Conservation (phyloP, 1,284 basidiomycete genomes). For the Apiotrichum montevideense region DNA sequence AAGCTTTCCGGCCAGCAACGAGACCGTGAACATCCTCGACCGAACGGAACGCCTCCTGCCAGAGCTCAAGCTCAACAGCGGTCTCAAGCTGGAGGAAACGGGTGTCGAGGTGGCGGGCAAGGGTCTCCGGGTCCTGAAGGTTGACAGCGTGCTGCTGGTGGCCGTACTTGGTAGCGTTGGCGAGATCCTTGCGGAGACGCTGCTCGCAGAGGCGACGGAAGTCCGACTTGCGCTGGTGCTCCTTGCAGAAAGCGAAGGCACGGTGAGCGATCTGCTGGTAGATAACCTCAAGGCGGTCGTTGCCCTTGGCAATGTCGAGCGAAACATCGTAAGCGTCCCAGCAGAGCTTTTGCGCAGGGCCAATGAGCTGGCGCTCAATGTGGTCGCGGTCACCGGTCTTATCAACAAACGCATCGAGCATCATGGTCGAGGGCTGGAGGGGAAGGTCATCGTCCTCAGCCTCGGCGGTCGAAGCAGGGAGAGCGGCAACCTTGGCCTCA, state of each 20-base stretch:
- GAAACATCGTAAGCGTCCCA: slow-evolving; percentile 98
- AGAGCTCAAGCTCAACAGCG: slow-evolving; percentile 97
- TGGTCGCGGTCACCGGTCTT: slow-evolving; percentile 78
- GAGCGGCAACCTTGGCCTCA: slow-evolving; percentile 69
- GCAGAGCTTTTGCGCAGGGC: slow-evolving; percentile 95
- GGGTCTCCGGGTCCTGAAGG: slow-evolving; percentile 89
- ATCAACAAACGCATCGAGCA: slow-evolving; percentile 44
- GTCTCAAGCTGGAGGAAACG: slow-evolving; percentile 96
- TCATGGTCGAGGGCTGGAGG: slow-evolving; percentile 42
- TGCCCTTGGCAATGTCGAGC: slow-evolving; percentile 95
- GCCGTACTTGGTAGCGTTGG: slow-evolving; percentile 92
- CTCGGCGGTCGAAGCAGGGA: slow-evolving; percentile 57
- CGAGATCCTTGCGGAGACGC: slow-evolving; percentile 78
- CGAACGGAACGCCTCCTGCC: slow-evolving; percentile 98
- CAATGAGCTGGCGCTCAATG: slow-evolving; percentile 90
- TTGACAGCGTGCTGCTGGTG: slow-evolving; percentile 98
- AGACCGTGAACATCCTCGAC: slow-evolving; percentile 98
- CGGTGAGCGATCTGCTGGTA: slow-evolving; percentile 97
- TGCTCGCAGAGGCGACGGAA: slow-evolving; percentile 97
- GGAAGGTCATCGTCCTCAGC: slow-evolving; percentile 41
- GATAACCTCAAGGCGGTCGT: slow-evolving; percentile 80
- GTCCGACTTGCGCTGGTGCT: slow-evolving; percentile 91
- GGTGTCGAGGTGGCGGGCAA: slow-evolving; percentile 95
- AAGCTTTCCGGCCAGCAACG: slow-evolving; percentile 73
- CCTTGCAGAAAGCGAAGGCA: slow-evolving; percentile 94